Conservation (phyloP, 75 land plant species). For the Cryptomeria japonica region DNA sequence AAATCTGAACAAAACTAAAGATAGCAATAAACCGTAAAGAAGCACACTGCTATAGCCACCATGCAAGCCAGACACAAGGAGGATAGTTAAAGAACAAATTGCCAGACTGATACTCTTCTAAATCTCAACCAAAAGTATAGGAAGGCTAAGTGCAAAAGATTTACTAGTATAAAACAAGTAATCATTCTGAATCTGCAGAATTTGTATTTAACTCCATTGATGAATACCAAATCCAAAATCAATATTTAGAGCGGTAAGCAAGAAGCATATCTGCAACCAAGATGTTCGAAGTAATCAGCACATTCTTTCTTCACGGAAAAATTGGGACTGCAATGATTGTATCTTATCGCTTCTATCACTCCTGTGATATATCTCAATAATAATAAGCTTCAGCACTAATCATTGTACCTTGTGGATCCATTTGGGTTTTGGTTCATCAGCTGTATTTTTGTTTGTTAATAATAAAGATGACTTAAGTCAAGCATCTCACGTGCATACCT, state of each 20-base stretch:
- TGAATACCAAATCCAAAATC: not conserved
- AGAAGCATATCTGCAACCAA: not conserved
- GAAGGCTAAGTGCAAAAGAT: not conserved
- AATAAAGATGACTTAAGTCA: too few species aligned
- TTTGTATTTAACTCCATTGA: not conserved
- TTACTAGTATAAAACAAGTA: not conserved
- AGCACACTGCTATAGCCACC: not conserved
- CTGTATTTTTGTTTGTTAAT: too few species aligned
- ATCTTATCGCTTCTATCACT: not conserved
- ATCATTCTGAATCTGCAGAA: not conserved
- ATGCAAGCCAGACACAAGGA: not conserved
- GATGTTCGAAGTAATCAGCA: not conserved
- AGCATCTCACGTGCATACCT: too few species aligned
- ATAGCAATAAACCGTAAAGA: not conserved
- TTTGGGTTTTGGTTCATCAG: too few species aligned
- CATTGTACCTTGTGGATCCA: too few species aligned
- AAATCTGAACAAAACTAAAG: not conserved
- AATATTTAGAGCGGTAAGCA: not conserved
- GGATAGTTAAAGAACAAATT: not conserved
- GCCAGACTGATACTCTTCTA: not conserved
- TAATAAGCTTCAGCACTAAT: too few species aligned
- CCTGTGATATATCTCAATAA: too few species aligned
- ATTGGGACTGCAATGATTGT: not conserved
- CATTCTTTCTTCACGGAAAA: not conserved
- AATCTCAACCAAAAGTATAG: not conserved